A percentile compares a stretch with the other conserved stretches of the same genome.
Conservation (phyloP, 768 basidiomycete genomes). For the Russula virescens region DNA sequence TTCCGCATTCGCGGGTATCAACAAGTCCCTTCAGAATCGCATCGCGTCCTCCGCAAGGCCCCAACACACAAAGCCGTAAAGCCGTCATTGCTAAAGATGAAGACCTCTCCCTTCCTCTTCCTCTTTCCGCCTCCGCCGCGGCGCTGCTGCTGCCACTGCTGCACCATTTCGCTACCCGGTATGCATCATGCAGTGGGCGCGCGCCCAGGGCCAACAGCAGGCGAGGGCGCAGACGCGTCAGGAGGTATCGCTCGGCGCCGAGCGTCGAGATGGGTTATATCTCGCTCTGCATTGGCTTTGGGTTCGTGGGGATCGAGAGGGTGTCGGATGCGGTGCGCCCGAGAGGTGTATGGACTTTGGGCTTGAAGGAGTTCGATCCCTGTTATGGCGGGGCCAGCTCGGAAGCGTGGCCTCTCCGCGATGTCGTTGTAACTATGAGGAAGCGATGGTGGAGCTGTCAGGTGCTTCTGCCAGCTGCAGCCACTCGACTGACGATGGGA, state of each 20-base stretch:
- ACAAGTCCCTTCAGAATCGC: constrained; percentile 58
- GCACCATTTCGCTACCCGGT: constrained; percentile 67
- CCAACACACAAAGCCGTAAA: constrained; percentile 75
- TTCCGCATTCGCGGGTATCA: constrained; percentile 52
- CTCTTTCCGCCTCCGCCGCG: too few species aligned
- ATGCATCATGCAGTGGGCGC: constrained; percentile 64
- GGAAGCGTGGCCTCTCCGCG: constrained; percentile 7
- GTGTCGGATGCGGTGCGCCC: constrained; percentile 82
- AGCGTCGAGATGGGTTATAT: constrained; percentile 80
- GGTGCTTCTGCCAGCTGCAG: background rate
- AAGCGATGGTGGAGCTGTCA: background rate
- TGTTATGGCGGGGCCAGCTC: background rate
- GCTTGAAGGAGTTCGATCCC: constrained; percentile 38
- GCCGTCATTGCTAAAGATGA: constrained; percentile 83
- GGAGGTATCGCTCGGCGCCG: constrained; percentile 75
- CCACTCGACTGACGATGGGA: background rate
- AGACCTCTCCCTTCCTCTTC: constrained; percentile 70
- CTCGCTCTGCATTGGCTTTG: constrained; percentile 75
- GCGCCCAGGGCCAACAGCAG: constrained; percentile 43
- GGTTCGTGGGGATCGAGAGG: constrained; percentile 78
- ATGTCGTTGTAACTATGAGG: background rate
- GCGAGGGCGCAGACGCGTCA: constrained; percentile 52
- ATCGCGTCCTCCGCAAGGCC: constrained; percentile 70
- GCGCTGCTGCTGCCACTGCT: too few species aligned
- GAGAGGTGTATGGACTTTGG: constrained; percentile 76